phyloP scores from a whole-genome alignment of 2,329 filamentous ascomycete genomes.

The Venturia carpophila region DNA sequence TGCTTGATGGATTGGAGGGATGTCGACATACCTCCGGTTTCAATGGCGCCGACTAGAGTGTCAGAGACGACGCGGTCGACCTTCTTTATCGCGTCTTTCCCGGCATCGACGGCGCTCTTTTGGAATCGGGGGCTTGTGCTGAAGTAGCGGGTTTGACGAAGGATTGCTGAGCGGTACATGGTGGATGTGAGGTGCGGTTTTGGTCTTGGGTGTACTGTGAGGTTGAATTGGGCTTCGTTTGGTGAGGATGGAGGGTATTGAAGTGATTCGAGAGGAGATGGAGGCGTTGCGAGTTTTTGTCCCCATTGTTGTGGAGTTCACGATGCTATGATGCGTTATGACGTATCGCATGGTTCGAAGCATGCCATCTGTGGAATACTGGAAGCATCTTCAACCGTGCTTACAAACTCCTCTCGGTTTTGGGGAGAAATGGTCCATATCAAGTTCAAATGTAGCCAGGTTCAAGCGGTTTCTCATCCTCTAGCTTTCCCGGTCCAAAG shows the following conservation, averaged over 20 bases:
- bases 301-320: neutral
- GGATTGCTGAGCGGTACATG: slow-evolving; percentile 41
- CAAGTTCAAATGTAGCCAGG: neutral
- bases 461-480: neutral
- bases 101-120: slow-evolving; percentile 47
- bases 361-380: too few relatives aligned
- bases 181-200: slow-evolving; percentile 22
- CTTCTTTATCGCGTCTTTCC: slow-evolving; percentile 51
- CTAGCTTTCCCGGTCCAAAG: too few relatives aligned
- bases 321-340: slow-evolving; percentile 5
- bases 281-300: neutral
- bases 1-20: slow-evolving; percentile 10
- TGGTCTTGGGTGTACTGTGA: slow-evolving; percentile 11
- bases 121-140: slow-evolving; percentile 43
- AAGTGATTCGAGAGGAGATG: neutral
- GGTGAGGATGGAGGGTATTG: neutral
- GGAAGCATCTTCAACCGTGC: too few relatives aligned
- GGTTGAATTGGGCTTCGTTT: slow-evolving; percentile 7
- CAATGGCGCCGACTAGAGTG: slow-evolving; percentile 52
- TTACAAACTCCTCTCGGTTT: neutral
- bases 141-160: slow-evolving; percentile 44
- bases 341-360: neutral
- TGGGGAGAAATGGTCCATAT: neutral
- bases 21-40: slow-evolving; percentile 50
- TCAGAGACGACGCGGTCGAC: slow-evolving; percentile 50